Base-by-base conservation (phyloP, 805 yeast species). In the Wickerhamomyces ciferrii region DNA sequence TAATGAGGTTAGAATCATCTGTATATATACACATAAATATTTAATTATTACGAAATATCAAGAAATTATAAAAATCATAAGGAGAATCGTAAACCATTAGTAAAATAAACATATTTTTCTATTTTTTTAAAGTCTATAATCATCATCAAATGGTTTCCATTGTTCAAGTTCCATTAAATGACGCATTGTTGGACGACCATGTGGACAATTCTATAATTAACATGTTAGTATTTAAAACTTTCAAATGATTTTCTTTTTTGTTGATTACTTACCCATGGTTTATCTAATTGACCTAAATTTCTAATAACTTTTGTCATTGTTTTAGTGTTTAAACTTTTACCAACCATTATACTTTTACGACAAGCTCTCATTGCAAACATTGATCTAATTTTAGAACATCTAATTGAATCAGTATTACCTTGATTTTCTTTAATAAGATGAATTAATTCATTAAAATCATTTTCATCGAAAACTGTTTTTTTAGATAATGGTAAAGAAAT, bases 351-450 rank as follows among this genome's bases (percentile, higher is more conserved):
- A 53, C 96, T 88, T 43, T 82, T 80, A 42, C 99, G 71, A 63
- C 99, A 94, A 0, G 99, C 97, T 54, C 96, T 75, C 95, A 87
- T 84, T 0, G 99, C 98, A 60, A 89, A 78, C 83, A 92, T 84
- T 1, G 84, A 69, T 39, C 95, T 72, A 5, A 90, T 81, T 57
- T 91, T 94, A 1, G 89, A 76, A 59, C 96, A 88, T 45, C 85
- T 71, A 1, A 83, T 54, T 10, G 52, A 41, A 17, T 59, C 47
- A n/a, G 49, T 49, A 41, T 67, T 62, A 1, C 78, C 78, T 5
- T 76, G 79, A 43, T 69, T 70, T 47, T 83, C 85, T 48, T 75
- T 78, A 13, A 90, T 66, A 46, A 84, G 59, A 54, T 84, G 81
- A 5, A 94, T 70, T 44, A 94, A 68, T 60, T 94, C 99, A 53